phyloP scores from a whole-genome alignment of 257 asterid genomes.

The Voacanga thouarsii region DNA sequence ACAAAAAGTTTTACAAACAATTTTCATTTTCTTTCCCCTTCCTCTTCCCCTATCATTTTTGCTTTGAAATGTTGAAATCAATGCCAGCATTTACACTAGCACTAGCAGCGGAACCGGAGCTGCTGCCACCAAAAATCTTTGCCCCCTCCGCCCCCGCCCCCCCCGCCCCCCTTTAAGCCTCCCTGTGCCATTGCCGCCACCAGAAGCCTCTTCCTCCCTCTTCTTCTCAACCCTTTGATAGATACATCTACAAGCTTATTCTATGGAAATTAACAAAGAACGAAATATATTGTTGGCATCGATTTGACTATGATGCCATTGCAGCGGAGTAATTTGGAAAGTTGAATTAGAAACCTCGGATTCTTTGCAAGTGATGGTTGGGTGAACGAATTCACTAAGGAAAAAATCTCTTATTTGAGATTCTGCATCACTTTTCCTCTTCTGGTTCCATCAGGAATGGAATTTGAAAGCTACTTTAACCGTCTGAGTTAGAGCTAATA shows the following conservation, averaged over 20 bases:
- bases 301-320: constrained; percentile 77
- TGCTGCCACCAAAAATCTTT: too few relatives aligned
- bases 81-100: too few relatives aligned
- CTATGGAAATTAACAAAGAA: constrained; percentile 9
- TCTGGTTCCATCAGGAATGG: constrained; percentile 37
- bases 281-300: constrained; percentile 53
- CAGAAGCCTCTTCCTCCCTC: too few relatives aligned
- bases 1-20: too few relatives aligned
- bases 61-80: too few relatives aligned
- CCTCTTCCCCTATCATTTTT: too few relatives aligned
- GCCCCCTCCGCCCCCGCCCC: too few relatives aligned
- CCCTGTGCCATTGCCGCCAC: too few relatives aligned
- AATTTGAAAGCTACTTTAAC: constrained; percentile 29
- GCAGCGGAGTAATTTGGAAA: constrained; percentile 63
- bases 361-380: constrained; percentile 57
- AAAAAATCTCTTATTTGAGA: constrained; percentile 59
- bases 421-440: constrained; percentile 52
- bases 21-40: too few relatives aligned
- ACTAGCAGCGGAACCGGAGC: too few relatives aligned
- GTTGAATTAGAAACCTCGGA: constrained; percentile 63
- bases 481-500: constrained; percentile 43
- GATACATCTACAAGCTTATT: background rate
- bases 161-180: too few relatives aligned
- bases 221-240: too few relatives aligned
- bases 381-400: constrained; percentile 64